phyloP scores from a whole-genome alignment of 768 basidiomycete genomes.

The Podaxis sp. region DNA sequence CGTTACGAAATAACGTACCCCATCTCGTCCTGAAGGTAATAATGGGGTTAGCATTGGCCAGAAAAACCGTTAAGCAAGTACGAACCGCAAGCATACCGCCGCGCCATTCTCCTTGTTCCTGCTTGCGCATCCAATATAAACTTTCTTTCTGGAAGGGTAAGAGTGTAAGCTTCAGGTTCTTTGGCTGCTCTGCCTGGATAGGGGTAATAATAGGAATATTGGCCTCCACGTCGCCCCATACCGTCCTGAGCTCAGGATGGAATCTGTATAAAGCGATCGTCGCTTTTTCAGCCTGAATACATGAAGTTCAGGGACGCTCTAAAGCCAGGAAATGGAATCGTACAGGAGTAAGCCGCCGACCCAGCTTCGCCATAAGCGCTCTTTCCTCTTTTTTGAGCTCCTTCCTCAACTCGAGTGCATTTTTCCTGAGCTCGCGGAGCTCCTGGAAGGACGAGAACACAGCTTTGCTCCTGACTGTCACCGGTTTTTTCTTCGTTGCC shows the following conservation, averaged over 20 bases:
- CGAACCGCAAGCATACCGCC: slow-evolving; percentile 92
- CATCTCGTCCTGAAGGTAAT: slow-evolving; percentile 75
- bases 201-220: slow-evolving; percentile 62
- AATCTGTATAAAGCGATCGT: slow-evolving; percentile 59
- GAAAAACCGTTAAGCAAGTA: slow-evolving; percentile 15
- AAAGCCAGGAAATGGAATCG: not conserved
- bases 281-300: slow-evolving; percentile 64
- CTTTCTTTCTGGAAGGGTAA: slow-evolving; percentile 96
- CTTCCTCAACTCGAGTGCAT: slow-evolving; percentile 22
- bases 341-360: slow-evolving; percentile 73
- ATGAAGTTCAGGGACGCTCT: slow-evolving; percentile 12
- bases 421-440: slow-evolving; percentile 23
- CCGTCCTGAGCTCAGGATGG: slow-evolving; percentile 78
- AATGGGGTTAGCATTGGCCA: not conserved
- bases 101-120: slow-evolving; percentile 83
- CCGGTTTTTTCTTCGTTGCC: slow-evolving; percentile 19
- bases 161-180: slow-evolving; percentile 77
- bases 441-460: slow-evolving; percentile 34
- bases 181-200: slow-evolving; percentile 73
- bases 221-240: slow-evolving; percentile 85
- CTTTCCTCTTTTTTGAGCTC: slow-evolving; percentile 45
- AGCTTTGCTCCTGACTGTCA: slow-evolving; percentile 18
- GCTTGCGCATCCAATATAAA: slow-evolving; percentile 93
- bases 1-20: slow-evolving; percentile 49
- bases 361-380: slow-evolving; percentile 53